Base-by-base conservation (phyloP, 139 green algal species). In the Chlorella sorokiniana region DNA sequence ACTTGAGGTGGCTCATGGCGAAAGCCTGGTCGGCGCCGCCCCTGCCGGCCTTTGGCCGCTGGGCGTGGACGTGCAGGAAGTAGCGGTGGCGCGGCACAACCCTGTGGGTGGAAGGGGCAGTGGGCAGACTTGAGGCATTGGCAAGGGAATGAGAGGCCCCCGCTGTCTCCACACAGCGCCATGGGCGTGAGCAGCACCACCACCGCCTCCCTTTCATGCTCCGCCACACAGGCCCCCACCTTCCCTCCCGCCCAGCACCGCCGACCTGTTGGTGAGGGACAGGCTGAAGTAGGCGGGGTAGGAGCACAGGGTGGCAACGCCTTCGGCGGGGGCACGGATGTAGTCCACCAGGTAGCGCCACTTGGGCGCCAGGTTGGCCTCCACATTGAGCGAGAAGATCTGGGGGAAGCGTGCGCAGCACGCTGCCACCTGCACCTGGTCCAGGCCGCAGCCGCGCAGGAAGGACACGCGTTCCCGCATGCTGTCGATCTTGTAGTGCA, bases 241-340 rank as follows among this genome's bases (percentile, higher is more conserved):
- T 22, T 23, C 75, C 70, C 68, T n/a, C 10, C 41, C 1, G 23
- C 69, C n/a, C 64, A 78, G 73, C 31, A 81, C 83, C 70, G 41
- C 76, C 44, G 86, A 93, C 65, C 91, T 84, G 65, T 92, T 78
- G 14, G 79, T 42, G 44, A 95, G 79, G 14, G 85, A 91, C 7
- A 96, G 84, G 70, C 75, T 89, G 81, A 96, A 96, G 85, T 92
- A 95, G 42, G 85, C 92, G 6, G 92, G 92, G 72, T 89, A 96
- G 40, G 56, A 81, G 48, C 78, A 80, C 3, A 95, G n/a, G 14
- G 89, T 87, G 38, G 79, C 48, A n/a, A 87, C 51, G n/a, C 72
- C 54, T 38, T 91, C 90, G 14, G 54, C 52, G 20, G 73, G 40
- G 18, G 40, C 22, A 9, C 75, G 42, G 38, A 95, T 81, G 54